Conservation (phyloP, 1,139 yeast species). For the Pichia cactophila region DNA sequence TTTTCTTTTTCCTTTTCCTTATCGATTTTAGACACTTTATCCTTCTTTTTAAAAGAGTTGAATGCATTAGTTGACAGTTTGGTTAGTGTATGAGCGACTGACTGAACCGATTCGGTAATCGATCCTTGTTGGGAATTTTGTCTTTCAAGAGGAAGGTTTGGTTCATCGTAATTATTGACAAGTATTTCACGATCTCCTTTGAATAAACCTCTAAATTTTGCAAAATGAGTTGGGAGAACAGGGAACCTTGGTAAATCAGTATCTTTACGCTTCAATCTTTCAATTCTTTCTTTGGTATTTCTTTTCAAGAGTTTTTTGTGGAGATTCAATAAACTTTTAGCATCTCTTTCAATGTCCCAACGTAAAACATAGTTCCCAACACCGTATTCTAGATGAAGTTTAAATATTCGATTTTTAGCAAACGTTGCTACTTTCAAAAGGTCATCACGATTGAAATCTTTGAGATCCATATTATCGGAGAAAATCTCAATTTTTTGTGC, state of each 20-base stretch:
- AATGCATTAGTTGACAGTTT: constrained; percentile 7
- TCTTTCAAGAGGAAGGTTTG: not conserved
- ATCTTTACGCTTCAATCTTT: constrained; percentile 23
- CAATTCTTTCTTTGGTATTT: constrained; percentile 31
- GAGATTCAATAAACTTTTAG: constrained; percentile 60
- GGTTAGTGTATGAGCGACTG: constrained; percentile 5
- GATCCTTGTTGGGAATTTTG: not conserved
- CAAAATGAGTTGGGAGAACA: constrained; percentile 10
- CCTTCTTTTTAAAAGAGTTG: not conserved
- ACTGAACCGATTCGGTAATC: not conserved
- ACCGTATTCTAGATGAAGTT: constrained; percentile 79
- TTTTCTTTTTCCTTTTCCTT: not conserved
- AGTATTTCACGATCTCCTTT: constrained; percentile 6
- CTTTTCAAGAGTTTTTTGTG: constrained; percentile 55
- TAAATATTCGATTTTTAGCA: constrained; percentile 41
- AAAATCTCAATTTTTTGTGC: not conserved
- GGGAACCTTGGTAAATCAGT: constrained; percentile 40
- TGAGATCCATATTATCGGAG: not conserved
- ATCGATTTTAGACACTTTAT: not conserved
- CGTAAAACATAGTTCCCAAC: constrained; percentile 69
- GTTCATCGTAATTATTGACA: not conserved
- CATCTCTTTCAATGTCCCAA: constrained; percentile 74
- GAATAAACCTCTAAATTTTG: constrained; percentile 10
- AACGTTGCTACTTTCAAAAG: constrained; percentile 5
- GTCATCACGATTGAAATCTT: not conserved